phyloP scores from a whole-genome alignment of 164 flowering plant genomes.

The Tetrastigma voinierianum region DNA sequence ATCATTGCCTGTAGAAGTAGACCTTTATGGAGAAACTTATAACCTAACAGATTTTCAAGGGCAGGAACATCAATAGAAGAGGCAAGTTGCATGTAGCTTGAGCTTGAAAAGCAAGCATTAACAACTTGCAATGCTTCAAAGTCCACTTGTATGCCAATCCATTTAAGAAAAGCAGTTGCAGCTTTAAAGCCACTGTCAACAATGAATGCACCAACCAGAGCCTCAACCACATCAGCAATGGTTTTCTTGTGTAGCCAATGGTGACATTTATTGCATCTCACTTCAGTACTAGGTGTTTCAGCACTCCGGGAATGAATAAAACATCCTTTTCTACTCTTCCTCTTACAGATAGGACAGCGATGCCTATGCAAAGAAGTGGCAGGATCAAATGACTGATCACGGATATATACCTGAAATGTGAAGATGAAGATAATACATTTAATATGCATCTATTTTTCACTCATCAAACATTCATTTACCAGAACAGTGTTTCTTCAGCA shows the following conservation, averaged over 20 bases:
- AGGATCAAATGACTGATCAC: slow-evolving; percentile 75
- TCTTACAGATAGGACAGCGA: slow-evolving; percentile 61
- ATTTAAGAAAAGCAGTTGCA: slow-evolving; percentile 81
- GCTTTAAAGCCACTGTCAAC: slow-evolving; percentile 93
- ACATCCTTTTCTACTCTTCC: slow-evolving; percentile 41
- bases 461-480: too few species aligned
- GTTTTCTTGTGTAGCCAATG: slow-evolving; percentile 82
- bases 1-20: slow-evolving; percentile 85
- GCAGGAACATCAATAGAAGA: slow-evolving; percentile 34
- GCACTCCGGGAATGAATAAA: slow-evolving; percentile 40
- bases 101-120: slow-evolving; percentile 47
- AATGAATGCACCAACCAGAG: slow-evolving; percentile 86
- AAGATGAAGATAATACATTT: background rate
- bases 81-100: slow-evolving; percentile 44
- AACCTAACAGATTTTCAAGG: slow-evolving; percentile 54
- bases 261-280: slow-evolving; percentile 68
- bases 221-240: slow-evolving; percentile 90
- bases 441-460: too few species aligned
- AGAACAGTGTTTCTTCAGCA: too few species aligned
- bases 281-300: slow-evolving; percentile 17
- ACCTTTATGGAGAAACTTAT: slow-evolving; percentile 65
- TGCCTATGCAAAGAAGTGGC: slow-evolving; percentile 73
- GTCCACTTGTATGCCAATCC: slow-evolving; percentile 79
- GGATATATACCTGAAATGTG: slow-evolving; percentile 72
- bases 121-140: slow-evolving; percentile 56